These are phyloP conservation scores for Suillus placidus DNA, from an alignment of 768 basidiomycete genomes.

Conservation along the genomic window DNA sequence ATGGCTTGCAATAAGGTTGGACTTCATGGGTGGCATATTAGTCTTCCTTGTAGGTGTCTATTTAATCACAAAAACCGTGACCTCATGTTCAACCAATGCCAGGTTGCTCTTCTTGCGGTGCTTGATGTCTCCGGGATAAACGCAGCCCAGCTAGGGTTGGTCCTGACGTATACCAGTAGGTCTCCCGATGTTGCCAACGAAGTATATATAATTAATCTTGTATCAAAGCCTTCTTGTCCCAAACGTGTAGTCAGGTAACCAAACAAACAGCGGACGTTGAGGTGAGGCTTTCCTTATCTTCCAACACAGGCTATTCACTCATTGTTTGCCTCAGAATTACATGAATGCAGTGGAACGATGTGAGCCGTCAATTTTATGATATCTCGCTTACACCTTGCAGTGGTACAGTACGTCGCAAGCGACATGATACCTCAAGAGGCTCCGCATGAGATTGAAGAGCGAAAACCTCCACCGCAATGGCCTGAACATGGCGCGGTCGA, in stretches of 20 bases:
- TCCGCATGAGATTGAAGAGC: constrained; percentile 58
- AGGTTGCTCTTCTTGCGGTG: constrained; percentile 71
- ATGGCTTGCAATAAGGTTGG: constrained; percentile 74
- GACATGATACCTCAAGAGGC: constrained; percentile 63
- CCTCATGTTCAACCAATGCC: neutral
- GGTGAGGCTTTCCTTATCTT: constrained; percentile 34
- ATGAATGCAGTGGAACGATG: constrained; percentile 69
- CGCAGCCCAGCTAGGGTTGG: constrained; percentile 70
- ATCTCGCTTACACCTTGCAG: constrained; percentile 25
- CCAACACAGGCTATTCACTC: neutral
- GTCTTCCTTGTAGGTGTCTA: constrained; percentile 50
- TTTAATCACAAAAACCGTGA: neutral
- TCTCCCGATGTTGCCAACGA: neutral
- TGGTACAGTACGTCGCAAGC: constrained; percentile 55
- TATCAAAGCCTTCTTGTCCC: constrained; percentile 49
- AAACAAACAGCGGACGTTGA: constrained; percentile 68
- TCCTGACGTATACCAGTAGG: constrained; percentile 66
- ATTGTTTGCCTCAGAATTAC: constrained; percentile 46
- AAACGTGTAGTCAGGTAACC: constrained; percentile 55
- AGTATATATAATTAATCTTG: constrained; percentile 1
- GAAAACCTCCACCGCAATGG: constrained; percentile 62
- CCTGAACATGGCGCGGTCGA: constrained; percentile 61
- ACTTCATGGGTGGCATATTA: constrained; percentile 64
- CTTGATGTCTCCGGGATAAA: constrained; percentile 56
- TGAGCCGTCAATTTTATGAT: constrained; percentile 19